Evolutionary conservation across 345 rosid genomes (phyloP).

Genomic region (Lenwebbia sp.): DNA sequence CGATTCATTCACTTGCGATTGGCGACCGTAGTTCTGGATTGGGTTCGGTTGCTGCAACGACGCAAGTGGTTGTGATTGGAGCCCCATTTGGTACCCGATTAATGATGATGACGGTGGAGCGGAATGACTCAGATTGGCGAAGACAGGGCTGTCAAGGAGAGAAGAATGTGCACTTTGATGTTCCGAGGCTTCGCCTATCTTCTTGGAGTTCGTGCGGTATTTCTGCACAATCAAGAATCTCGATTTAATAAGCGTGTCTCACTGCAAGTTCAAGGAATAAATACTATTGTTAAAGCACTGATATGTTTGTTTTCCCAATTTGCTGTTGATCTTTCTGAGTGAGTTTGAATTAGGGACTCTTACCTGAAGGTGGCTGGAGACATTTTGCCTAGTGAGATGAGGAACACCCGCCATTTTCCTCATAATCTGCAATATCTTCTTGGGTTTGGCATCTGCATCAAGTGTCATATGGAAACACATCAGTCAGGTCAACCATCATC

Average conservation of each 20-base stretch:
- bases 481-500: not conserved
- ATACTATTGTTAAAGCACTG: not conserved
- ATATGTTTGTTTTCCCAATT: not conserved
- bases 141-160: not conserved
- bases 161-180: not conserved
- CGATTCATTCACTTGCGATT: not conserved
- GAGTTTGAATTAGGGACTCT: not conserved
- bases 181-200: not conserved
- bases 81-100: not conserved
- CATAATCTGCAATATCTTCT: not conserved
- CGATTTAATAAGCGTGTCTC: not conserved
- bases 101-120: not conserved
- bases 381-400: not conserved
- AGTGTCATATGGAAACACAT: not conserved
- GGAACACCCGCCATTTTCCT: not conserved
- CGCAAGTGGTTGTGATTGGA: not conserved
- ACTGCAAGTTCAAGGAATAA: not conserved
- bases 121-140: not conserved
- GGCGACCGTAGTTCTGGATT: not conserved
- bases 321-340: not conserved
- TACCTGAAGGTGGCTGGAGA: conserved; percentile 1
- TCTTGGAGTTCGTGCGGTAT: not conserved
- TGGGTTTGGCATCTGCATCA: not conserved
- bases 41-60: not conserved
- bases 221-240: not conserved